Percentiles rank a stretch among this genome's conserved stretches.
These are phyloP conservation scores for Tulasnella sp. DNA, from an alignment of 768 basidiomycete species.

Conservation along the genomic window DNA sequence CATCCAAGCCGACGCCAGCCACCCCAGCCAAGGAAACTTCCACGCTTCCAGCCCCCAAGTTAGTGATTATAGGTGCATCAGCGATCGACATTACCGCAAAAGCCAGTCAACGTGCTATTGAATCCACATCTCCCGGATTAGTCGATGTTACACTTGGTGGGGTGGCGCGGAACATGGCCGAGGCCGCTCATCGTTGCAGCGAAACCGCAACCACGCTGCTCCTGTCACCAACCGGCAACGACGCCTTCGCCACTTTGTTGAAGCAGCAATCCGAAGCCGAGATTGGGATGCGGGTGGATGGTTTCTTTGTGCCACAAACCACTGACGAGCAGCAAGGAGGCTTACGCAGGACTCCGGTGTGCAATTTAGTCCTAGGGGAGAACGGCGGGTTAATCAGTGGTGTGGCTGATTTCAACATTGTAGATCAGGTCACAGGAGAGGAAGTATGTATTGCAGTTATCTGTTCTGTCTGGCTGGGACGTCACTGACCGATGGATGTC, in stretches of 20 bases:
- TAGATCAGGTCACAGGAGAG: constrained; percentile 47
- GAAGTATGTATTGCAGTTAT: constrained; percentile 41
- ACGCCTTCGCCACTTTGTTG: constrained; percentile 70
- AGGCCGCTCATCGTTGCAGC: constrained; percentile 68
- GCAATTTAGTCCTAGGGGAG: constrained; percentile 76
- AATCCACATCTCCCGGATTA: constrained; percentile 76
- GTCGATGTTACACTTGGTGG: constrained; percentile 76
- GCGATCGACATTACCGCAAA: constrained; percentile 84
- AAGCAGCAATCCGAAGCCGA: constrained; percentile 47
- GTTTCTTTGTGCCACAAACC: constrained; percentile 45
- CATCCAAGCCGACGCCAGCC: neutral
- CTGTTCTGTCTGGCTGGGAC: neutral
- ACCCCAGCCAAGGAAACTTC: neutral
- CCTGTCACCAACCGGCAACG: constrained; percentile 70
- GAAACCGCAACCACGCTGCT: constrained; percentile 48
- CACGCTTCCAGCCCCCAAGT: constrained; percentile 29
- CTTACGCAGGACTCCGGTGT: constrained; percentile 64
- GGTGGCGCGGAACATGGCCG: constrained; percentile 92
- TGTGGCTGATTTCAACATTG: constrained; percentile 81
- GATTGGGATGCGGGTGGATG: constrained; percentile 79
- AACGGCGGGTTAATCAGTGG: constrained; percentile 73
- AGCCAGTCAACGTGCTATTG: constrained; percentile 36
- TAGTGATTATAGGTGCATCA: constrained; percentile 78
- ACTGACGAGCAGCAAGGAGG: constrained; percentile 15
- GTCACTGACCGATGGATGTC: neutral